Base-by-base conservation (phyloP, 768 basidiomycete species). In the Russula lepida region DNA sequence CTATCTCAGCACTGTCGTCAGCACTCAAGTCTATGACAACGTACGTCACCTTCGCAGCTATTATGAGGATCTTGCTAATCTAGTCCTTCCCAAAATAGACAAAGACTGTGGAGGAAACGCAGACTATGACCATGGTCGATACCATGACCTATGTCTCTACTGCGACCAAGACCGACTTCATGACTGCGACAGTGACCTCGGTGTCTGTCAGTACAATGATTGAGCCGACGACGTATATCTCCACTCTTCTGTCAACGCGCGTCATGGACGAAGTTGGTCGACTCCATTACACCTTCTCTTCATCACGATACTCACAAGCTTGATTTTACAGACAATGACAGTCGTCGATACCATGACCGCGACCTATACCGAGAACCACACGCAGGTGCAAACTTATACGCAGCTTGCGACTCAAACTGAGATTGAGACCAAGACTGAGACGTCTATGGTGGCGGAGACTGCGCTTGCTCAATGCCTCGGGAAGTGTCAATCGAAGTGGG, bases 401-500 rank as follows among this genome's bases (percentile, higher is more conserved):
- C 58, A 62, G 37, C 71, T 71, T 33, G 60, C 60, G 28, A 69
- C 70, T 21, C 33, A 48, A n/a, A 71, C 67, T 6, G 58, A 69
- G 47, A 80, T 80, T 1, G 71, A 77, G 27, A 83, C 79, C 11
- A 74, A 75, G 55, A 77, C 77, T 7, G 68, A 74, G 50, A 78
- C 76, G n/a, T 71, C 78, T 66, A 70, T 76, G 27, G 81, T 79
- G 25, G 62, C 73, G 41, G 75, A 79, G 67, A 83, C 81, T 50
- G 78, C 72, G 56, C 79, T 86, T 52, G 74, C 79, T 51, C 71
- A 79, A 52, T 86, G 84, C 70, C 73, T 86, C 58, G 74, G 75
- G 68, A 70, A 73, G 79, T 86, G 85, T 79, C 83, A 85, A 75
- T 80, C 77, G 35, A 68, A 70, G 60, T 85, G 79, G 77, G 76